Evolutionary conservation across 495 filamentous ascomycete genomes (phyloP).

Genomic region (Hypoxylon trugodes): DNA sequence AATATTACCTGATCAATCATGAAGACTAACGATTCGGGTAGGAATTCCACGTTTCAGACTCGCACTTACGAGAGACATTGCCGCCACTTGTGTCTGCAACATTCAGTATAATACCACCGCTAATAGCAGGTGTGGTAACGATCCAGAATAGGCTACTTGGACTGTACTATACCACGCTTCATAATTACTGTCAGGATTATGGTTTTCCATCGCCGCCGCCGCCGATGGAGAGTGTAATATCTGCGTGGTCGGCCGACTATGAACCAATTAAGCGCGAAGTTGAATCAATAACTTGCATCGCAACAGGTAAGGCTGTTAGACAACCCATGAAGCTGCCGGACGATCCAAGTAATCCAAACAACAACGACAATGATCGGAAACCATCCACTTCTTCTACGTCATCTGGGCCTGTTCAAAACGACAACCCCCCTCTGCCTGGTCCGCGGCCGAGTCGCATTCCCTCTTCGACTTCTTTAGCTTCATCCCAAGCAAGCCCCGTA

Average conservation of each 20-base stretch:
- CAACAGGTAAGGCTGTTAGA: slow-evolving; percentile 78
- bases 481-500: slow-evolving; percentile 40
- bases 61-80: slow-evolving; percentile 76
- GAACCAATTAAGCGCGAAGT: slow-evolving; percentile 71
- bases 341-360: slow-evolving; percentile 28
- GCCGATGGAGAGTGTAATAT: slow-evolving; percentile 74
- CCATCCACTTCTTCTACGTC: slow-evolving; percentile 29
- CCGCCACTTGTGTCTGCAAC: slow-evolving; percentile 78
- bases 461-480: slow-evolving; percentile 41
- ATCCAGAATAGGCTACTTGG: slow-evolving; percentile 86
- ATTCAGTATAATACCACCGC: slow-evolving; percentile 80
- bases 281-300: slow-evolving; percentile 75
- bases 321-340: slow-evolving; percentile 60
- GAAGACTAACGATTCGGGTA: slow-evolving; percentile 47
- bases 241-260: slow-evolving; percentile 73
- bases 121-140: slow-evolving; percentile 77
- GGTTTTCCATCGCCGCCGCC: slow-evolving; percentile 78
- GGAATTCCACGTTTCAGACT: slow-evolving; percentile 85
- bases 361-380: slow-evolving; percentile 22
- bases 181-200: slow-evolving; percentile 77
- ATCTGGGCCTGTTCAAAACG: slow-evolving; percentile 46
- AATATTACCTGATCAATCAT: too few species aligned
- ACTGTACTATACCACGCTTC: slow-evolving; percentile 83
- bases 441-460: slow-evolving; percentile 52
- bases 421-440: slow-evolving; percentile 24